These are phyloP conservation scores for Alternaria rosae DNA, from an alignment of 2,329 filamentous ascomycete genomes.

Conservation along the genomic window DNA sequence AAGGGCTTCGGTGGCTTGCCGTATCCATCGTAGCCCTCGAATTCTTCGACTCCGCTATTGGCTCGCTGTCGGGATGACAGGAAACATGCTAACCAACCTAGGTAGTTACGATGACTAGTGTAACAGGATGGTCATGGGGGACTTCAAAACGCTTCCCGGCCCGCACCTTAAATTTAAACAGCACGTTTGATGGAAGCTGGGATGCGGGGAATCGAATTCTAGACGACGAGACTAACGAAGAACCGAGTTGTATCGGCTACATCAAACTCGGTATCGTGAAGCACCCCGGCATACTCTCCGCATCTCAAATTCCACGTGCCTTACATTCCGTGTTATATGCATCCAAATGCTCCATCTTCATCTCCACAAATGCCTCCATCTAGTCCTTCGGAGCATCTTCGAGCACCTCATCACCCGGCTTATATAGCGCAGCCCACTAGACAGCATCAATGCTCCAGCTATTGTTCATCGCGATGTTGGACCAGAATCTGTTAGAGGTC, in stretches of 20 bases:
- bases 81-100: neutral
- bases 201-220: conserved; percentile 9
- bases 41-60: neutral
- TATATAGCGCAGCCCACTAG: conserved; percentile 38
- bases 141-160: conserved; percentile 5
- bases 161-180: conserved; percentile 14
- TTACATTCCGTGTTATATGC: conserved; percentile 5
- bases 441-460: neutral
- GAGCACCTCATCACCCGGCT: conserved; percentile 15
- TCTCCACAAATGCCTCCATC: conserved; percentile 14
- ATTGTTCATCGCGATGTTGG: neutral
- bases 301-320: neutral
- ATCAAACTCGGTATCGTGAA: neutral
- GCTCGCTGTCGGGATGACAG: conserved; percentile 11
- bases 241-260: neutral
- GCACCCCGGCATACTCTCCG: neutral
- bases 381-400: conserved; percentile 6
- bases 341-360: conserved; percentile 23
- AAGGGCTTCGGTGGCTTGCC: conserved; percentile 6
- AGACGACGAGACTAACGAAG: neutral
- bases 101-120: neutral
- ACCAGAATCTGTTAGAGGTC: neutral
- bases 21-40: conserved; percentile 3
- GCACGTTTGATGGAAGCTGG: neutral
- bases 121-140: conserved; percentile 10